phyloP scores from a whole-genome alignment of 169 alveolate genomes.

The Perkinsus olseni region DNA sequence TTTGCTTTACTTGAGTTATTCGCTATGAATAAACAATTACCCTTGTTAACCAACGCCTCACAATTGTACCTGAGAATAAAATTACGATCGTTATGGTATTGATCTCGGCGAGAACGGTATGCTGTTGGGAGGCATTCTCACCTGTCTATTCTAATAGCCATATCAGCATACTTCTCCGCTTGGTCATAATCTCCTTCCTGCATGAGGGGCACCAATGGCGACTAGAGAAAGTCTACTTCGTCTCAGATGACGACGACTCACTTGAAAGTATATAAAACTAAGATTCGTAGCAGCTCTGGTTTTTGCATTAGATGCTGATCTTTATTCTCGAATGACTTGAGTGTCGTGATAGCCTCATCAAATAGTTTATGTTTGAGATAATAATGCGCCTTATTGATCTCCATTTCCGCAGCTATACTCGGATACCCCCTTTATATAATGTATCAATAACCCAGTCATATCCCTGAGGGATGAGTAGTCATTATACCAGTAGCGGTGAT shows the following conservation, averaged over 20 bases:
- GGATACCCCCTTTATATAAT: slow-evolving; percentile 63
- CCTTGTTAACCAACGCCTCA: slow-evolving; percentile 81
- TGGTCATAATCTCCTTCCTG: slow-evolving; percentile 69
- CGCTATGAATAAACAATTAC: slow-evolving; percentile 71
- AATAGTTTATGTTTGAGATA: slow-evolving; percentile 62
- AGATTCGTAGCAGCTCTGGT: slow-evolving; percentile 79
- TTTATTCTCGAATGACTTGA: slow-evolving; percentile 75
- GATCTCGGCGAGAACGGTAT: too few species aligned
- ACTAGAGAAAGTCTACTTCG: too few species aligned
- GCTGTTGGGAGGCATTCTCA: neutral
- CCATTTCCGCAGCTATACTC: slow-evolving; percentile 74
- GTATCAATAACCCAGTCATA: slow-evolving; percentile 68
- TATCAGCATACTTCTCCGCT: slow-evolving; percentile 81
- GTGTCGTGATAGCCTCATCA: slow-evolving; percentile 66
- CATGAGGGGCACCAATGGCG: slow-evolving; percentile 19
- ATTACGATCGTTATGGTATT: too few species aligned
- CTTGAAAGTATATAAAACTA: slow-evolving; percentile 68
- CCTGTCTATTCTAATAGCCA: slow-evolving; percentile 75
- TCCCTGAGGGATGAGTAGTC: slow-evolving; percentile 28
- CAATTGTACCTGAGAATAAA: slow-evolving; percentile 47
- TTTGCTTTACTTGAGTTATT: slow-evolving; percentile 72
- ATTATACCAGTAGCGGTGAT: slow-evolving; percentile 35
- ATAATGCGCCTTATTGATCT: slow-evolving; percentile 68
- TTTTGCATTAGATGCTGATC: slow-evolving; percentile 54
- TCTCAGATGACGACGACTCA: too few species aligned